Conservation (phyloP, 768 basidiomycete genomes). For the Galerina marginata region DNA sequence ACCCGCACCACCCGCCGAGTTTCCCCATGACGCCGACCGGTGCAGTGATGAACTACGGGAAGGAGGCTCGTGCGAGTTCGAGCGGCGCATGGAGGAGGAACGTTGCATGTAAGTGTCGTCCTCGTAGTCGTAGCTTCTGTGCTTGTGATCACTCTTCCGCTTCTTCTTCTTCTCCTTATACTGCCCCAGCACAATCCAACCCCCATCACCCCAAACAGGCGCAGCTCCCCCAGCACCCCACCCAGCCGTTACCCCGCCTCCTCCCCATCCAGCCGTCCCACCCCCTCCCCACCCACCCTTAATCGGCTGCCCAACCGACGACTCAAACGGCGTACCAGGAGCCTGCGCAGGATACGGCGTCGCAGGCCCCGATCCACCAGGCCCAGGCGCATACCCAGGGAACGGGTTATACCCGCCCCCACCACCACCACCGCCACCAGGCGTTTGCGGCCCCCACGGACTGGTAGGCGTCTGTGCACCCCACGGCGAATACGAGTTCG, state of each 20-base stretch:
- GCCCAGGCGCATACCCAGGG: no score
- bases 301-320: conserved; percentile 25
- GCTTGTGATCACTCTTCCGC: conserved; percentile 5
- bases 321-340: conserved; percentile 23
- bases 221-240: background rate
- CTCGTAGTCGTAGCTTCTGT: background rate
- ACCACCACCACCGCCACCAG: no score
- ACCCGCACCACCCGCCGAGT: background rate
- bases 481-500: no score
- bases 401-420: no score
- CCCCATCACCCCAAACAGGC: conserved; percentile 1
- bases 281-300: conserved; percentile 22
- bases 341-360: background rate
- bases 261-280: conserved; percentile 3
- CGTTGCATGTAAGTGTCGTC: background rate
- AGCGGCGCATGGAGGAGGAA: conserved; percentile 17
- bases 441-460: no score
- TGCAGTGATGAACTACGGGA: conserved; percentile 15
- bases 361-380: no score
- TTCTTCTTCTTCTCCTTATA: conserved; percentile 19
- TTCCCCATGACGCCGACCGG: conserved; percentile 24
- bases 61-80: conserved; percentile 21
- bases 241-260: background rate
- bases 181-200: conserved; percentile 4
- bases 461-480: no score